A percentile compares a stretch with the other conserved stretches of the same genome.
Conservation (phyloP, 2,329 filamentous ascomycete species). For the Hypomyces perniciosus region DNA sequence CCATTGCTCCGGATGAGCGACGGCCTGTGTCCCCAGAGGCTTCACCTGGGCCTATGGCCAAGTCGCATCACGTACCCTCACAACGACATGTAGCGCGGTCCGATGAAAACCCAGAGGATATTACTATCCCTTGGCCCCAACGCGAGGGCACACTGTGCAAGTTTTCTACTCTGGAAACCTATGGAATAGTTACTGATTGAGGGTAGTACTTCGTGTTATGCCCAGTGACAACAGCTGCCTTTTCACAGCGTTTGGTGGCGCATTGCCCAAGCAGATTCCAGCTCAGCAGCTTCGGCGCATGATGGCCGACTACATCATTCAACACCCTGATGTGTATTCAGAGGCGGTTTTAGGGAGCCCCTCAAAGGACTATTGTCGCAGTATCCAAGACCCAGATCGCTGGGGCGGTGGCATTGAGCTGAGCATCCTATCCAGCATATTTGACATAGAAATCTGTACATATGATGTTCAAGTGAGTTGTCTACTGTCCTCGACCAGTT, state of each 20-base stretch:
- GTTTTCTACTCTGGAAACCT: background rate
- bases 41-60: background rate
- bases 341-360: conserved; percentile 69
- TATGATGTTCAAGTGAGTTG: conserved; percentile 62
- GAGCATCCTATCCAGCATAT: conserved; percentile 75
- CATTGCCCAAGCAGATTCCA: conserved; percentile 55
- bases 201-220: conserved; percentile 80
- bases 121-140: conserved; percentile 42
- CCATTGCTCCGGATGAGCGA: conserved; percentile 39
- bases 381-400: conserved; percentile 71
- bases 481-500: background rate
- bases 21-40: conserved; percentile 12
- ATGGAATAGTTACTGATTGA: conserved; percentile 5
- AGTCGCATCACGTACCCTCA: background rate
- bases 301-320: conserved; percentile 72
- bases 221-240: conserved; percentile 94
- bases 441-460: conserved; percentile 77
- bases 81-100: background rate
- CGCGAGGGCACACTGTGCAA: conserved; percentile 46
- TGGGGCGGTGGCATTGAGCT: conserved; percentile 95
- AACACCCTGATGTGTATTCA: conserved; percentile 65
- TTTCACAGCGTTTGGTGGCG: conserved; percentile 81
- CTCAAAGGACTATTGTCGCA: conserved; percentile 70
- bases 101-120: conserved; percentile 23
- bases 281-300: conserved; percentile 60